phyloP scores from a whole-genome alignment of 177 flowering plant species.

The Tripterygium wilfordii region DNA sequence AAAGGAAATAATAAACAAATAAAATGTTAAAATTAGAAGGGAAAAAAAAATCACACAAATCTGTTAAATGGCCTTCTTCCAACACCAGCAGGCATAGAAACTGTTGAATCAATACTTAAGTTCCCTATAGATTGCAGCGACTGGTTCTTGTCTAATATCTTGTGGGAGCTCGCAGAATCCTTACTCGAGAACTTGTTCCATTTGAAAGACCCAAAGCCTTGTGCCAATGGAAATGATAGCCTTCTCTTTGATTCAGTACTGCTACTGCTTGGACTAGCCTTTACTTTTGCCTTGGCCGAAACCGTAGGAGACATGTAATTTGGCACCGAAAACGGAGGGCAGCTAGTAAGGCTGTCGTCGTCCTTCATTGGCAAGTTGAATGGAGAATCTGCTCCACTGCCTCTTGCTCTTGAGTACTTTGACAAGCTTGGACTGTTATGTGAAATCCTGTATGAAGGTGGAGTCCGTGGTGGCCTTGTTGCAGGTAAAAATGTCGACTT shows the following conservation, averaged over 20 bases:
- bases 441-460: conserved; percentile 21
- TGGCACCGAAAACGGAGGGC: conserved; percentile 93
- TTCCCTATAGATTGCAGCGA: conserved; percentile 53
- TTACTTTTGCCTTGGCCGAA: conserved; percentile 80
- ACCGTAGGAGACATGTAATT: conserved; percentile 85
- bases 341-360: conserved; percentile 88
- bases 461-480: conserved; percentile 16
- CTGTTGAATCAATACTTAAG: conserved; percentile 68
- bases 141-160: conserved; percentile 26
- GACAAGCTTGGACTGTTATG: conserved; percentile 17
- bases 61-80: conserved; percentile 81
- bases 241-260: conserved; percentile 54
- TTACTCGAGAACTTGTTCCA: conserved; percentile 56
- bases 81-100: conserved; percentile 68
- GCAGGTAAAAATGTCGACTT: conserved; percentile 39
- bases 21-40: conserved; percentile 3
- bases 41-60: conserved; percentile 45
- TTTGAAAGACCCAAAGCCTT: conserved; percentile 54
- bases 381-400: conserved; percentile 34
- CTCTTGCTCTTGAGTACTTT: conserved; percentile 34
- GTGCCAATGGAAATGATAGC: conserved; percentile 60
- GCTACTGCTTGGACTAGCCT: conserved; percentile 36
- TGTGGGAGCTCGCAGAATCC: conserved; percentile 38
- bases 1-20: conserved; percentile 1
- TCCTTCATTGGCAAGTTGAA: conserved; percentile 48